Percentiles rank a stretch among this genome's conserved stretches.
Conservation (phyloP, 176 grass and related monocot genomes). For the Avena eriantha region DNA sequence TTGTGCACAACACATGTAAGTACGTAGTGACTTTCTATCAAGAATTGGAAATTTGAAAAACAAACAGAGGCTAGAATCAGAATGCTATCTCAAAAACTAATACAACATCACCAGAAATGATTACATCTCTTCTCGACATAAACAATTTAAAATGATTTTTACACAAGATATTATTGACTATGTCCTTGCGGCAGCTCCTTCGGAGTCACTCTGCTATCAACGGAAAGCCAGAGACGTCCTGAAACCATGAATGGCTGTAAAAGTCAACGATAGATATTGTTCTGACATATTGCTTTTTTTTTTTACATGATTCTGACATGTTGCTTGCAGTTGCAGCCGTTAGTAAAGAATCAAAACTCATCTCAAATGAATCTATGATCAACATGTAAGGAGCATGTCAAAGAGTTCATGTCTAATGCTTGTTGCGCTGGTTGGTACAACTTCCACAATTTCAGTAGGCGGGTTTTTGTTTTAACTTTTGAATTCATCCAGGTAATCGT, state of each 20-base stretch:
- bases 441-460: background rate
- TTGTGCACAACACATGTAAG: no score
- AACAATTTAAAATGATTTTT: conserved; percentile 15
- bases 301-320: no score
- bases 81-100: background rate
- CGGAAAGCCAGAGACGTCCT: background rate
- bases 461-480: conserved; percentile 3
- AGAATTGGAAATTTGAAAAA: background rate
- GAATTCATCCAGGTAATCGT: background rate
- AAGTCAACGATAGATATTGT: background rate
- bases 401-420: background rate
- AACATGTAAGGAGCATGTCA: background rate
- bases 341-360: background rate
- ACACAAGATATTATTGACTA: background rate
- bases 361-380: background rate
- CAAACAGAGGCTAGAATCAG: background rate
- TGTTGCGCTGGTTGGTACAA: no score
- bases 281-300: no score
- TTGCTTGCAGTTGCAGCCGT: background rate
- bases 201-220: background rate
- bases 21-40: background rate
- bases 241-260: conserved; percentile 7
- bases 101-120: background rate
- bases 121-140: background rate
- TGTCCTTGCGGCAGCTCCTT: background rate